These are phyloP conservation scores for Cyberlindnera sargentensis DNA, from an alignment of 805 yeast species.

Conservation along the genomic window DNA sequence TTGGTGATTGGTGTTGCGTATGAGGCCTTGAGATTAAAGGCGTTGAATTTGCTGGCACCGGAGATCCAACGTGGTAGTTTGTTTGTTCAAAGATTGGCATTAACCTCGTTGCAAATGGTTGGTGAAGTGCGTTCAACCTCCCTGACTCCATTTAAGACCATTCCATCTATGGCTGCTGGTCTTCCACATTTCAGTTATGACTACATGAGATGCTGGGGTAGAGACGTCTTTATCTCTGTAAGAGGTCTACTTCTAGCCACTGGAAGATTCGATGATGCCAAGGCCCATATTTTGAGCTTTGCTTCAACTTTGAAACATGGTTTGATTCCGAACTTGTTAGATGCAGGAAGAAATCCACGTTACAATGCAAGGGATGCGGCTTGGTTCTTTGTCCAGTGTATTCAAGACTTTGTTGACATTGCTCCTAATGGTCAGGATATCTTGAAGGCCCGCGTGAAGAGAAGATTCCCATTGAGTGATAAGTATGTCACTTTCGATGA, in stretches of 20 bases:
- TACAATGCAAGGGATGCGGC: slow-evolving; percentile 96
- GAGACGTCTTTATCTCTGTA: slow-evolving; percentile 86
- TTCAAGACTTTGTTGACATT: slow-evolving; percentile 68
- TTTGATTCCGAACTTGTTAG: slow-evolving; percentile 84
- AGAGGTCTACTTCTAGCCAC: slow-evolving; percentile 78
- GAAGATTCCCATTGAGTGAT: slow-evolving; percentile 90
- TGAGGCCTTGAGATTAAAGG: slow-evolving; percentile 69
- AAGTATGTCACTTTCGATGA: slow-evolving; percentile 63
- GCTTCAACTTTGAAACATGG: slow-evolving; percentile 94
- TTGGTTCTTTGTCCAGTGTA: slow-evolving; percentile 87
- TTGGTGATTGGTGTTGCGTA: slow-evolving; percentile 76
- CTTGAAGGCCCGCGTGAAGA: slow-evolving; percentile 61
- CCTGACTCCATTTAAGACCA: slow-evolving; percentile 50
- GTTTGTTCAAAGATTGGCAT: slow-evolving; percentile 72
- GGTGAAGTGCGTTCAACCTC: slow-evolving; percentile 72
- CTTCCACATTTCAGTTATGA: slow-evolving; percentile 87
- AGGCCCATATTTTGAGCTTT: slow-evolving; percentile 72
- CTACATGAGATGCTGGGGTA: slow-evolving; percentile 97
- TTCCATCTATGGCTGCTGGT: slow-evolving; percentile 90
- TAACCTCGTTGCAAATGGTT: slow-evolving; percentile 83
- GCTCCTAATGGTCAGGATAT: slow-evolving; percentile 67
- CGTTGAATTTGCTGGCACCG: slow-evolving; percentile 47
- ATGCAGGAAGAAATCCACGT: slow-evolving; percentile 89
- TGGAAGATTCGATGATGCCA: slow-evolving; percentile 74
- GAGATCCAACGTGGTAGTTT: slow-evolving; percentile 54